Evolutionary conservation across 2,329 filamentous ascomycete genomes (phyloP), one percentile per base, ranked within the genome.

Genomic region (Didymella keratinophila): DNA sequence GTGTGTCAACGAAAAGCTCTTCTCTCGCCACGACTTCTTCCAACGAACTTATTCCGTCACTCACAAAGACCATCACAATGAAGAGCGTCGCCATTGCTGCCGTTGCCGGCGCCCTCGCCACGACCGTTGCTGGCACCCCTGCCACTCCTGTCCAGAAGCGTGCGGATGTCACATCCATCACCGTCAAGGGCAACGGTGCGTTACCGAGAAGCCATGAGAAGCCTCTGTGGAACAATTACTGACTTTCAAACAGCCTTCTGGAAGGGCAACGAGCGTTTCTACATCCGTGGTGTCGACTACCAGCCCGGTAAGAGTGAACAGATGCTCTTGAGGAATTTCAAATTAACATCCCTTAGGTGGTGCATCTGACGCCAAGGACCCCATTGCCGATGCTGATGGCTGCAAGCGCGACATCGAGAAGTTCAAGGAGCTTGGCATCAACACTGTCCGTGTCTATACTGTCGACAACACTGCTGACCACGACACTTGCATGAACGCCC

Each of bases 381-480:
- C 93, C 60, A 88, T 97, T 52, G 88, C 91, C 62, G 88, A 96
- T 70, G 73, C 81, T 23, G 78, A 78, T 3, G 79, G 83, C 71
- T 97, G 93, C 86, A 84, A 86, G 76, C 89, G 93, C 65, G 92
- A 96, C 73, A 89, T 97, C 68, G 79, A 81, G 50, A 83, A 92
- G 75, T 96, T 97, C 87, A 86, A 91, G 82, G 86, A 92, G 66
- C 84, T 97, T 49, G 92, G 93, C 47, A 82, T 97, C 80, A 97
- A 97, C 83, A 93, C 92, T 25, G 84, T 97, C 74, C 93, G 93
- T 78, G 90, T 97, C 62, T 97, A 97, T 84, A 92, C 90, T 16
- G 88, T 96, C 67, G 93, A 97, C 83, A 97, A 97, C 84, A 88
- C 88, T 49, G 81, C 83, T 68, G 80, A 89, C 77, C 93, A 97